Evolutionary conservation across 768 basidiomycete genomes (phyloP), one percentile per base, ranked within the genome.

Genomic region (Suillus weaverae): DNA sequence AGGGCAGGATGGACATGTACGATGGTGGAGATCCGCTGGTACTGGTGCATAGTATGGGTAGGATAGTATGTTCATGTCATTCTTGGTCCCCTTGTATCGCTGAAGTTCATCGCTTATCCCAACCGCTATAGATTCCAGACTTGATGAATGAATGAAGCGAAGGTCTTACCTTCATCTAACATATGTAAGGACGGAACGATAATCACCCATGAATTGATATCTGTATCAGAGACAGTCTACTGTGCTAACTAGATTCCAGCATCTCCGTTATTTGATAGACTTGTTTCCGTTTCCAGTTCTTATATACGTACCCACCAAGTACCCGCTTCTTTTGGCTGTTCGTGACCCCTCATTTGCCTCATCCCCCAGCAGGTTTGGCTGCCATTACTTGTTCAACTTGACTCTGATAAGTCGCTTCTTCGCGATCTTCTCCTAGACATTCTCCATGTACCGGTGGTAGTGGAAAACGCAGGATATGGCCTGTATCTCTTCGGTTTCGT

Each of bases 1-100:
- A 20, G 90, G 90, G 3, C 88, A 92, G 67, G 91, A 92, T 63
- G 92, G 91, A 0, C 69, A 81, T 1, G 87, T 92, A 5, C 80
- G 84, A 63, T 93, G 91, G 90, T 93, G 89, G 89, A 83, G 89
- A 70, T 86, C 86, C 35, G 91, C 89, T 2, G 91, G 89, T 26
- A 69, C 78, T 14, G 78, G 79, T 4, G 66, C 50, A 20, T 77
- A 57, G 44, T 66, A 26, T 51, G 35, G 38, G 30, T 53, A 46
- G 38, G 46, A 50, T 55, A 39, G n/a, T 36, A 7, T 32, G 53
- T 30, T n/a, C 46, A 7, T 32, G 53, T 30, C 30, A 16, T 57
- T 46, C 50, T 50, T 43, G 48, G 14, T 62, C 60, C 5, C 5
- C 38, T 57, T 57, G 38, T 39, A 11, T 38, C 30, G 26, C 38